phyloP scores from a whole-genome alignment of 345 rosid genomes.

The Citrus glauca region DNA sequence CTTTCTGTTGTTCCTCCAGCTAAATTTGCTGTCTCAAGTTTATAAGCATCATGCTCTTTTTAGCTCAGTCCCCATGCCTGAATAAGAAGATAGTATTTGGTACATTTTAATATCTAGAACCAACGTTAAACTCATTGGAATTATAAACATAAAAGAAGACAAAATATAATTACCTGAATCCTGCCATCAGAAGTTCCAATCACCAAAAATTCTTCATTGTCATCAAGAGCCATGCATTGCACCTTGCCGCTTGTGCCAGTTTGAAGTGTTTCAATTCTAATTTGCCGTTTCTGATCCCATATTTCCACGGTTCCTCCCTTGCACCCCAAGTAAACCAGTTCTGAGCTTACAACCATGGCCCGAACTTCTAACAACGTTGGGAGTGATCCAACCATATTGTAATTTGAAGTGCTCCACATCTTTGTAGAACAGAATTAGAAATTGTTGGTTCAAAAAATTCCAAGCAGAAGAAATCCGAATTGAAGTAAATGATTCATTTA shows the following conservation, averaged over 20 bases:
- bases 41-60: constrained; percentile 1
- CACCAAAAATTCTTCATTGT: constrained; percentile 46
- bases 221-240: constrained; percentile 48
- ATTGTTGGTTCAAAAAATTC: neutral
- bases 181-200: constrained; percentile 61
- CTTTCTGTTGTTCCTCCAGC: neutral
- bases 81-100: neutral
- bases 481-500: neutral
- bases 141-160: neutral
- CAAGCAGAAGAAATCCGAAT: neutral
- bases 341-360: constrained; percentile 48
- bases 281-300: constrained; percentile 60
- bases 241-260: constrained; percentile 38
- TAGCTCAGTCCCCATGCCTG: constrained; percentile 71
- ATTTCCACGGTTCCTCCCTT: constrained; percentile 57
- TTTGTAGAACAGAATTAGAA: constrained; percentile 14
- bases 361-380: constrained; percentile 41
- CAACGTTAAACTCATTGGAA: neutral
- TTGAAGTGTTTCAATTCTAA: constrained; percentile 42
- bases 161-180: constrained; percentile 43
- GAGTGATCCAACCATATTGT: constrained; percentile 41
- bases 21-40: neutral
- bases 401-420: constrained; percentile 56
- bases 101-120: too few species aligned
- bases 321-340: constrained; percentile 58